A percentile compares a stretch with the other conserved stretches of the same genome.
phyloP scores from a whole-genome alignment of 2,329 filamentous ascomycete species.

The Alternaria alternata region DNA sequence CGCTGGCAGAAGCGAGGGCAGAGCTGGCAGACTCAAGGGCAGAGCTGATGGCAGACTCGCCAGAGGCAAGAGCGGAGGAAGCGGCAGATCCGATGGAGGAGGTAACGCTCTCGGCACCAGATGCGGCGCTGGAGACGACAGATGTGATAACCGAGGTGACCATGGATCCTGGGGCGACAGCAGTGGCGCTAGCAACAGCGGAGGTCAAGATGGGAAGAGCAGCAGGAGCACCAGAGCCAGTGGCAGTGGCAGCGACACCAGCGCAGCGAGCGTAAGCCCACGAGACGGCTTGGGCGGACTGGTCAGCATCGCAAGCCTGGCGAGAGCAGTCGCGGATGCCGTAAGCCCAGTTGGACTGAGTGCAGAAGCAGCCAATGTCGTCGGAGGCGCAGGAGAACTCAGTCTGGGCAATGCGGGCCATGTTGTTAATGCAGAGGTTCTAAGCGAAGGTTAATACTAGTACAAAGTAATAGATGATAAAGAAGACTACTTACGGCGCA shows the following conservation, averaged over 20 bases:
- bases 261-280: slow-evolving; percentile 47
- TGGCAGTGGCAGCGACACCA: slow-evolving; percentile 31
- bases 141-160: slow-evolving; percentile 18
- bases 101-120: slow-evolving; percentile 4
- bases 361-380: slow-evolving; percentile 56
- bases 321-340: slow-evolving; percentile 59
- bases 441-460: slow-evolving; percentile 25
- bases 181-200: slow-evolving; percentile 18
- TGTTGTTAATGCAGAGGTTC: slow-evolving; percentile 57
- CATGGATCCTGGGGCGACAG: neutral
- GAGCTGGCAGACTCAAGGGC: slow-evolving; percentile 15
- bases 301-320: slow-evolving; percentile 47
- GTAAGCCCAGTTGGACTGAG: slow-evolving; percentile 54
- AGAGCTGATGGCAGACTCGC: slow-evolving; percentile 10
- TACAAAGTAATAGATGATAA: no score
- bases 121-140: slow-evolving; percentile 20
- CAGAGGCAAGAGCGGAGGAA: slow-evolving; percentile 11
- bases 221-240: slow-evolving; percentile 18
- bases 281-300: slow-evolving; percentile 41
- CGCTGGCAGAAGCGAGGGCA: slow-evolving; percentile 16
- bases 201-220: slow-evolving; percentile 27
- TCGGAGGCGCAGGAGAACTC: slow-evolving; percentile 51
- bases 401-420: slow-evolving; percentile 51
- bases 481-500: slow-evolving; percentile 48
- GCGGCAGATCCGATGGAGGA: slow-evolving; percentile 17